Percentiles rank a stretch among this genome's conserved stretches.
Evolutionary conservation across 1,284 basidiomycete species (phyloP).

Genomic region (Violaceomyces palustris): DNA sequence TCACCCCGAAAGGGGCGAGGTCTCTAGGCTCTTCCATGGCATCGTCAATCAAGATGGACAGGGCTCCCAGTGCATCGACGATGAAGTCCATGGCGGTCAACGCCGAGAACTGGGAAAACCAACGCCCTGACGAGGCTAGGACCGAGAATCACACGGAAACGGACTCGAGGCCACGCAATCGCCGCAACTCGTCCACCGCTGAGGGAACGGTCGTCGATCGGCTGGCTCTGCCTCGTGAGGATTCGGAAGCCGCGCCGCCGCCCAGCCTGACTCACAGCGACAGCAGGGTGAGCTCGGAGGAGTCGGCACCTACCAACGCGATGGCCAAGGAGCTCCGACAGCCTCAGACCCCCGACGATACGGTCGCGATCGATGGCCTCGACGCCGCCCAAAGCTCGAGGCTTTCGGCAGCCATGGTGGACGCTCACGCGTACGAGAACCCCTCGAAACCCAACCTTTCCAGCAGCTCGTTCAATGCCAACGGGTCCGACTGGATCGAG

Average conservation of each 20-base stretch:
- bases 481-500: too few species aligned
- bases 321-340: constrained; percentile 7
- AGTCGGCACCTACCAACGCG: neutral
- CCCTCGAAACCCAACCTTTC: too few species aligned
- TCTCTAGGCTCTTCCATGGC: too few species aligned
- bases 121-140: neutral
- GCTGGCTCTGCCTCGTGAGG: constrained; percentile 15
- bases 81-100: constrained; percentile 23
- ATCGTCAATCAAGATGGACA: too few species aligned
- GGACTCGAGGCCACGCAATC: constrained; percentile 3
- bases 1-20: too few species aligned
- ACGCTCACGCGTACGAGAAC: too few species aligned
- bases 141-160: neutral
- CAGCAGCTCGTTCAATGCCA: too few species aligned
- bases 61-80: constrained; percentile 16
- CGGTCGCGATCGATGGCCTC: too few species aligned
- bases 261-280: constrained; percentile 22
- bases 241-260: constrained; percentile 12
- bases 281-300: constrained; percentile 25
- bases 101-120: constrained; percentile 19
- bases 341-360: constrained; percentile 25
- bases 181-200: constrained; percentile 9
- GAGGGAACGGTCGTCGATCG: constrained; percentile 27
- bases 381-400: too few species aligned
- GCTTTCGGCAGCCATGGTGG: too few species aligned